Conservation (phyloP, 305 asterid species). For the Caryopteris hybrid region DNA sequence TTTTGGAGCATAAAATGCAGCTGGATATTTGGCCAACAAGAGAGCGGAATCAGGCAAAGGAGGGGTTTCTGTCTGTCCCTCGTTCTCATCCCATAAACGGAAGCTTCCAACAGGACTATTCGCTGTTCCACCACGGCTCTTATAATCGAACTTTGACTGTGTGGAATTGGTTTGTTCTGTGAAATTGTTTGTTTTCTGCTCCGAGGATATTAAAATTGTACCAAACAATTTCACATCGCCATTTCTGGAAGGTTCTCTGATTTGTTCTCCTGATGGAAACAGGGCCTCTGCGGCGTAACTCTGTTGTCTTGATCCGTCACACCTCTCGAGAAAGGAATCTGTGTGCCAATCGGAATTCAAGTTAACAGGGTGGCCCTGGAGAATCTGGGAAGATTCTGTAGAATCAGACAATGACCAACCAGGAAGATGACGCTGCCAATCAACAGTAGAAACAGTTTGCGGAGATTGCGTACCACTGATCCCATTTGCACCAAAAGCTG, state of each 20-base stretch:
- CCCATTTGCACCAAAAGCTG: slow-evolving; percentile 25
- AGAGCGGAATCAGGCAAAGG: slow-evolving; percentile 58
- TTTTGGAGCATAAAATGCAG: slow-evolving; percentile 54
- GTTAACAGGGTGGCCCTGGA: slow-evolving; percentile 45
- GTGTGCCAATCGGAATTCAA: slow-evolving; percentile 28
- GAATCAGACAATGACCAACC: slow-evolving; percentile 31
- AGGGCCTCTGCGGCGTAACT: slow-evolving; percentile 24
- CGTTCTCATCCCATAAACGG: slow-evolving; percentile 49
- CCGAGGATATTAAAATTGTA: slow-evolving; percentile 61
- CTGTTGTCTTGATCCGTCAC: slow-evolving; percentile 39
- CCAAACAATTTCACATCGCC: slow-evolving; percentile 95
- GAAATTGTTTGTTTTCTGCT: slow-evolving; percentile 36
- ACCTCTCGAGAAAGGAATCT: slow-evolving; percentile 45
- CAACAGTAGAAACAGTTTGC: slow-evolving; percentile 31
- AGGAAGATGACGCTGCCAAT: slow-evolving; percentile 28
- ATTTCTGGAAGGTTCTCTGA: slow-evolving; percentile 44
- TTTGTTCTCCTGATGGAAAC: slow-evolving; percentile 31
- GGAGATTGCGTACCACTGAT: slow-evolving; percentile 23
- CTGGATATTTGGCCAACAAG: slow-evolving; percentile 70
- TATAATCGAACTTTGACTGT: no score
- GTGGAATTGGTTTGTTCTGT: slow-evolving; percentile 20
- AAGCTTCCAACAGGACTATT: slow-evolving; percentile 38
- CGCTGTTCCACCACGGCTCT: no score
- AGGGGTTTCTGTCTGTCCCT: slow-evolving; percentile 43
- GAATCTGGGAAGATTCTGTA: slow-evolving; percentile 45